Evolutionary conservation across 1,284 basidiomycete genomes (phyloP), one percentile per base, ranked within the genome.

Genomic region (Cryptococcus sp.): DNA sequence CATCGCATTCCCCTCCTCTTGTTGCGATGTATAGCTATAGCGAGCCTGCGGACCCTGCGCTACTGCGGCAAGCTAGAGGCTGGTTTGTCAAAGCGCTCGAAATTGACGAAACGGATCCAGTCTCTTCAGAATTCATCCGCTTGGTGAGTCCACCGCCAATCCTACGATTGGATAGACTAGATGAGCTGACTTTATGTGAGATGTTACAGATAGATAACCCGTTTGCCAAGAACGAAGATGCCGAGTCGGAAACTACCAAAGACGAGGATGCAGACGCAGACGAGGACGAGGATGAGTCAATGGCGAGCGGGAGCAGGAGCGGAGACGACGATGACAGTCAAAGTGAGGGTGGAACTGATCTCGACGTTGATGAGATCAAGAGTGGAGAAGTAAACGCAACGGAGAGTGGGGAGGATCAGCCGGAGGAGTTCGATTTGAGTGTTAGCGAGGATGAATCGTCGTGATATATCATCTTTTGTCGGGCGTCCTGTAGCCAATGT

Each of bases 11-110:
- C 8, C 47, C 38, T 19, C 30, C 22, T 10, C 30, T 16, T n/a
- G 22, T n/a, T 46, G 19, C 20, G 41, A 22, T 23, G n/a, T 16
- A 25, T 16, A 16, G 39, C 17, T 13, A 23, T 22, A 27, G 23
- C 22, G 50, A 60, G 22, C 47, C 61, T 13, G 45, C 58, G 0
- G 62, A 70, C 58, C 19, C 52, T 19, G 52, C 23, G 20, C 40
- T 67, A 16, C 17, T 75, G 22, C 52, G 68, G 13, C 57, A 64
- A 13, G 75, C 73, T 0, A 66, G 67, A 39, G 58, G 51, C 1
- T 73, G 65, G 62, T 77, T 77, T 40, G 50, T 30, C 19, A 70
- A 70, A 45, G 71, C 75, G 4, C 48, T 71, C 30, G 61, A 58
- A 17, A 55, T 76, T 5, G 71, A 73, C 46, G 46, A 45, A 27